These are phyloP conservation scores for Coprinopsis strossmayeri DNA, from an alignment of 768 basidiomycete genomes.

Conservation along the genomic window DNA sequence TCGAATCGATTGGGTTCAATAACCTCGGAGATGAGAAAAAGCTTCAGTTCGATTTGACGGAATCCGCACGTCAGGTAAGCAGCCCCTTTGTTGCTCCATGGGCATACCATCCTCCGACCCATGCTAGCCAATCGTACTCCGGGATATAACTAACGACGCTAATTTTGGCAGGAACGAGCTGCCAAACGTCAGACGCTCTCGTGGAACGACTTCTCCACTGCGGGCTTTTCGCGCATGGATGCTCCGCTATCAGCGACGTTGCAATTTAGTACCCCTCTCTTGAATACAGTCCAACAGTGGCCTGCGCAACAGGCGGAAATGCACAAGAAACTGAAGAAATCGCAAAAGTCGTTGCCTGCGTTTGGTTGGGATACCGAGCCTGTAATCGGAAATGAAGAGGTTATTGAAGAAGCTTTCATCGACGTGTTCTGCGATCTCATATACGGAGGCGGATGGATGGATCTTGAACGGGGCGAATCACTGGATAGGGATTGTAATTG, in stretches of 20 bases:
- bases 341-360: slow-evolving; percentile 70
- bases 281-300: slow-evolving; percentile 57
- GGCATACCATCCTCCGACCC: not conserved
- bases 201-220: slow-evolving; percentile 84
- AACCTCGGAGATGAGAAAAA: slow-evolving; percentile 55
- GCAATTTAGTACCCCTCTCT: slow-evolving; percentile 57
- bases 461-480: slow-evolving; percentile 64
- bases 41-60: slow-evolving; percentile 89
- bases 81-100: slow-evolving; percentile 6
- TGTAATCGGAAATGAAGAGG: slow-evolving; percentile 66
- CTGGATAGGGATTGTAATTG: slow-evolving; percentile 86
- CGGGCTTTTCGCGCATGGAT: slow-evolving; percentile 79
- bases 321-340: slow-evolving; percentile 75
- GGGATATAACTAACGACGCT: not conserved
- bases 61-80: slow-evolving; percentile 66
- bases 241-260: slow-evolving; percentile 74
- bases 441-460: slow-evolving; percentile 83
- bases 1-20: slow-evolving; percentile 79
- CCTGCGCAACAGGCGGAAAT: slow-evolving; percentile 69
- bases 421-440: slow-evolving; percentile 81
- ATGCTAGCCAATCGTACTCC: not conserved
- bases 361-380: slow-evolving; percentile 95
- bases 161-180: slow-evolving; percentile 45
- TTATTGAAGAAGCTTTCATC: slow-evolving; percentile 87
- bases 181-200: slow-evolving; percentile 79